Evolutionary conservation across 1,284 basidiomycete genomes (phyloP), one percentile per base, ranked within the genome.

Genomic region (Leucoagaricus sp.): DNA sequence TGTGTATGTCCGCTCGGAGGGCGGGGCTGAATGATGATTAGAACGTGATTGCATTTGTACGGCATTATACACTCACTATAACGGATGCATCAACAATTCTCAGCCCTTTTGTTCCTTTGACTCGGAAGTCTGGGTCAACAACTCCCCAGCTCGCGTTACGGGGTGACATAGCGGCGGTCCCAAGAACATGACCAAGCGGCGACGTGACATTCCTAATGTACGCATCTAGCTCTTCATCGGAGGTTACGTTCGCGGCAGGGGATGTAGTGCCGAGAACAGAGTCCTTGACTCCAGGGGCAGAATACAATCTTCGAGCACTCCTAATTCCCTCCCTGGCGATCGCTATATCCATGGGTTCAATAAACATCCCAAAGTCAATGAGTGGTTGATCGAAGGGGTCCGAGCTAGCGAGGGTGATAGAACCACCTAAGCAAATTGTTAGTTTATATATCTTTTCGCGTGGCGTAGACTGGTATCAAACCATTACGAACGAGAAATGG

Each of bases 41-140:
- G n/a, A n/a, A n/a, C n/a, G n/a, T n/a, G n/a, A n/a, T n/a, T n/a
- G n/a, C n/a, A n/a, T n/a, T n/a, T n/a, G n/a, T n/a, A n/a, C n/a
- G n/a, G n/a, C n/a, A n/a, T n/a, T n/a, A n/a, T n/a, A n/a, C 6
- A 57, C 60, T 59, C 25, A 69, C 66, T 58, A 75, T 66, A 9
- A 76, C 69, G 3, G 72, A 73, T 0, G 72, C 69, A 63, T 80
- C 76, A 19, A 76, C 70, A 26, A 79, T 66, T 12, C 76, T 63
- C 58, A 79, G 57, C 17, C 71, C 69, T 8, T 59, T 48, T 28
- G 73, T 65, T 10, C 69, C 69, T 46, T 74, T 73, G 17, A 75
- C 69, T 5, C 65, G 60, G 28, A 87, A 68, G 58, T 79, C 75
- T 2, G 81, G 73, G 65, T 65, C 67, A 9, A 70, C 65, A 1